Evolutionary conservation across 2,329 filamentous ascomycete genomes (phyloP).

Genomic region (Plectosphaerella sp.): DNA sequence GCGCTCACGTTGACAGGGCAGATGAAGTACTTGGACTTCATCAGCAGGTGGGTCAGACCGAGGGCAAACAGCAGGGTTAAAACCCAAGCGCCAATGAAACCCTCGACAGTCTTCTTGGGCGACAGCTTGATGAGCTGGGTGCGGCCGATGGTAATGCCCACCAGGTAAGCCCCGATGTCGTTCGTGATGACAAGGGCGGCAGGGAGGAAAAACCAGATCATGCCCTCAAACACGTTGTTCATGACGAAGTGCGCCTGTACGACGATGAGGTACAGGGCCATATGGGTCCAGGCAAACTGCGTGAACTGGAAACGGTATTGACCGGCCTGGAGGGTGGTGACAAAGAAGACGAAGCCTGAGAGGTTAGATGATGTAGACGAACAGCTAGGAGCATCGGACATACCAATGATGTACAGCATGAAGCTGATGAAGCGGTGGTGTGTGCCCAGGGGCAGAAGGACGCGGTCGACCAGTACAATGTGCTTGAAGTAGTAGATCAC

Average conservation of each 20-base stretch:
- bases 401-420: constrained; percentile 94
- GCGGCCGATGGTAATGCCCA: constrained; percentile 92
- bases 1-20: constrained; percentile 79
- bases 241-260: constrained; percentile 99
- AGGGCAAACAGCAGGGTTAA: constrained; percentile 88
- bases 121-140: constrained; percentile 97
- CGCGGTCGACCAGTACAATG: constrained; percentile 89
- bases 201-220: constrained; percentile 99
- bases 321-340: constrained; percentile 87
- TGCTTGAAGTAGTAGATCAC: constrained; percentile 99
- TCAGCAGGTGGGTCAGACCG: constrained; percentile 75
- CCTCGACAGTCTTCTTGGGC: constrained; percentile 98
- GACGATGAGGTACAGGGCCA: constrained; percentile 96
- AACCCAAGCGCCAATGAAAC: constrained; percentile 93
- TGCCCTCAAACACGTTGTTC: constrained; percentile 99
- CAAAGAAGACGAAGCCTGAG: constrained; percentile 94
- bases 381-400: constrained; percentile 23
- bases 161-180: constrained; percentile 97
- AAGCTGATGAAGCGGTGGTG: constrained; percentile 99
- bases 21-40: constrained; percentile 94
- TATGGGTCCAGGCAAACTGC: constrained; percentile 98
- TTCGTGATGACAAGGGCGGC: constrained; percentile 95
- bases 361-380: constrained; percentile 18
- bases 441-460: constrained; percentile 87
- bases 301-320: constrained; percentile 99